Conservation (phyloP, 2,329 filamentous ascomycete species). For the Penicillium sp. region DNA sequence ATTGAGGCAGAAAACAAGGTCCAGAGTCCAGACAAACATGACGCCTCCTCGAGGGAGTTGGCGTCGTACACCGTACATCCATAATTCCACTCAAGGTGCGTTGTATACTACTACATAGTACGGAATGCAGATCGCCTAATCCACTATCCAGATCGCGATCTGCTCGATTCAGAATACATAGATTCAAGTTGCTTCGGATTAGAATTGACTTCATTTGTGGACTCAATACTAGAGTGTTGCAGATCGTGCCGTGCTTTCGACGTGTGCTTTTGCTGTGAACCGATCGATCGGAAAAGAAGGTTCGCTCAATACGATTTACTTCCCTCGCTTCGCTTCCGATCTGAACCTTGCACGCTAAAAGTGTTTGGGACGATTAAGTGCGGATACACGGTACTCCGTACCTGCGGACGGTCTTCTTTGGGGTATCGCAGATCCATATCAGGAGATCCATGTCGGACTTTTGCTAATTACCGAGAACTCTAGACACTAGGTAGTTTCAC, state of each 20-base stretch:
- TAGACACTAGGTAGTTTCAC: conserved; percentile 1
- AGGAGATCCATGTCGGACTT: not conserved
- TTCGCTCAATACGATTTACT: conserved; percentile 1
- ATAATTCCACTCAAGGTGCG: not conserved
- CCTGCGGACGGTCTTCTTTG: not conserved
- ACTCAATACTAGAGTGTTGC: not conserved
- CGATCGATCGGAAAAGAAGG: conserved; percentile 23
- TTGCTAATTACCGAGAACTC: not conserved
- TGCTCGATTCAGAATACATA: conserved; percentile 2
- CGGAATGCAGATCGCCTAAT: conserved; percentile 4
- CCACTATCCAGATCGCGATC: conserved; percentile 5
- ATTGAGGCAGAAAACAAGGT: not conserved
- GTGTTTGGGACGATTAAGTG: not conserved
- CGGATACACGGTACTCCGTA: no score
- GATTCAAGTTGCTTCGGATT: not conserved
- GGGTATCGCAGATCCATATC: not conserved
- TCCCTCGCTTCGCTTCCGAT: not conserved
- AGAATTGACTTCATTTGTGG: not conserved
- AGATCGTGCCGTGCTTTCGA: conserved; percentile 10
- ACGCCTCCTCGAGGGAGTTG: not conserved
- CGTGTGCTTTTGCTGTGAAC: conserved; percentile 5
- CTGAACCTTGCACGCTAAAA: conserved; percentile 1
- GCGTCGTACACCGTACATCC: not conserved
- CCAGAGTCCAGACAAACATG: not conserved
- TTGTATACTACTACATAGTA: not conserved